These are phyloP conservation scores for Flammula alnicola DNA, from an alignment of 1,284 basidiomycete species.

Conservation along the genomic window DNA sequence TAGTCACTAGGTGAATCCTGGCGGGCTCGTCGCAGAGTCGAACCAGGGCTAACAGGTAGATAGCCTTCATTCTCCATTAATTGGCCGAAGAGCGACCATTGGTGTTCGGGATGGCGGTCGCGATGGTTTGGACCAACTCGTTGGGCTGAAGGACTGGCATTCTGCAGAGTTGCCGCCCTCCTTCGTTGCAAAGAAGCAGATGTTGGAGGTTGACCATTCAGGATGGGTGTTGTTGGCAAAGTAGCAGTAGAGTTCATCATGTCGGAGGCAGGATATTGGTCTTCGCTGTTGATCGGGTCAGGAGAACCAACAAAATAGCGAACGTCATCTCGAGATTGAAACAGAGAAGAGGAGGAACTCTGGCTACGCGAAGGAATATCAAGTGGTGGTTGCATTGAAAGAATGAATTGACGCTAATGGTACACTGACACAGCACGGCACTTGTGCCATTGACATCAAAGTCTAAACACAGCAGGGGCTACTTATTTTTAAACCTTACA, in stretches of 20 bases:
- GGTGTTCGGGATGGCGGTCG: conserved; percentile 31
- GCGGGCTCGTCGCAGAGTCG: conserved; percentile 16
- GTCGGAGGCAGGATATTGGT: conserved; percentile 1
- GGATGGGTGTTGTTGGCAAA: conserved; percentile 7
- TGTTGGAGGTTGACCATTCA: conserved; percentile 12
- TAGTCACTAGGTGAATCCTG: conserved; percentile 10
- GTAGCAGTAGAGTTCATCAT: conserved; percentile 3
- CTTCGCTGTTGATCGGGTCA: conserved; percentile 6
- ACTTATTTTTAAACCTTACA: too few species aligned
- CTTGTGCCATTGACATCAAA: too few species aligned
- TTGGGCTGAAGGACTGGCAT: conserved; percentile 14
- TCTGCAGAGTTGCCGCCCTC: conserved; percentile 13
- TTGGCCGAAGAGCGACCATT: conserved; percentile 76
- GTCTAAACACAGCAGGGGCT: too few species aligned
- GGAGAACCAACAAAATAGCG: conserved; percentile 20
- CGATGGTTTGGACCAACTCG: conserved; percentile 10
- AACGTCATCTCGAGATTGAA: conserved; percentile 9
- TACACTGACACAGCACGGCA: background rate
- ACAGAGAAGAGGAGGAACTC: conserved; percentile 3
- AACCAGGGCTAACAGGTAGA: conserved; percentile 31
- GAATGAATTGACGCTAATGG: conserved; percentile 3
- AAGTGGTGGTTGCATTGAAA: conserved; percentile 19
- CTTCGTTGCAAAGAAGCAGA: conserved; percentile 15
- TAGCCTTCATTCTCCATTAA: conserved; percentile 69
- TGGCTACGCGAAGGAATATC: conserved; percentile 17